Evolutionary conservation across 345 rosid species (phyloP).

Genomic region (Cardiospermum halicacabum): DNA sequence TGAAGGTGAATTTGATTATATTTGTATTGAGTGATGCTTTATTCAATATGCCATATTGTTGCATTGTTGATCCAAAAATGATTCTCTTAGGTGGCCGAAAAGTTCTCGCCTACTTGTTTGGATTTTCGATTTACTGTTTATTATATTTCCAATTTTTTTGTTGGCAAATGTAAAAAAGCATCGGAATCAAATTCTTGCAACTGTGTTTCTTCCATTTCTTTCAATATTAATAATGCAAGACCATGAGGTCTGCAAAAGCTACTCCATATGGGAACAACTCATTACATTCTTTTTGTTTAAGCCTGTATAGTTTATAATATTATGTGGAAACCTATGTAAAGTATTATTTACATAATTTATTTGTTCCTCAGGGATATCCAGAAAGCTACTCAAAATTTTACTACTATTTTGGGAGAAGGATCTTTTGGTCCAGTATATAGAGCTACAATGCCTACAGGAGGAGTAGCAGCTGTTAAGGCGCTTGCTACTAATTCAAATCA

Average conservation of each 20-base stretch:
- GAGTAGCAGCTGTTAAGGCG: conserved; percentile 74
- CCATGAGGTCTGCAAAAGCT: neutral
- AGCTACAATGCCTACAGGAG: conserved; percentile 66
- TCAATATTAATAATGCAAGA: neutral
- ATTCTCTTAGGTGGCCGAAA: neutral
- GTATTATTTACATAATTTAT: neutral
- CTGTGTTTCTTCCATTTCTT: neutral
- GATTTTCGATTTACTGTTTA: neutral
- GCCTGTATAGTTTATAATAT: neutral
- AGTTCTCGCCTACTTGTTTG: neutral
- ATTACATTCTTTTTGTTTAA: no score
- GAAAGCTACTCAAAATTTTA: conserved; percentile 87
- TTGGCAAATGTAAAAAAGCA: neutral
- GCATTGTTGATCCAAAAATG: neutral
- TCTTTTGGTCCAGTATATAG: conserved; percentile 94
- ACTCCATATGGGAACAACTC: neutral
- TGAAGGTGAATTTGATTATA: neutral
- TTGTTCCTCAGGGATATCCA: conserved; percentile 77
- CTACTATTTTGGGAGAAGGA: conserved; percentile 81
- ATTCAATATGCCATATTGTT: neutral
- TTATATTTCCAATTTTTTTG: neutral
- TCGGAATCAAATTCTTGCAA: neutral
- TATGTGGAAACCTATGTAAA: neutral
- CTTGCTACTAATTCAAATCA: conserved; percentile 88
- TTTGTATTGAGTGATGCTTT: neutral